A percentile compares a stretch with the other conserved stretches of the same genome.
phyloP scores from a whole-genome alignment of 352 stramenopile genomes.

The Phytopythium ostracodes region DNA sequence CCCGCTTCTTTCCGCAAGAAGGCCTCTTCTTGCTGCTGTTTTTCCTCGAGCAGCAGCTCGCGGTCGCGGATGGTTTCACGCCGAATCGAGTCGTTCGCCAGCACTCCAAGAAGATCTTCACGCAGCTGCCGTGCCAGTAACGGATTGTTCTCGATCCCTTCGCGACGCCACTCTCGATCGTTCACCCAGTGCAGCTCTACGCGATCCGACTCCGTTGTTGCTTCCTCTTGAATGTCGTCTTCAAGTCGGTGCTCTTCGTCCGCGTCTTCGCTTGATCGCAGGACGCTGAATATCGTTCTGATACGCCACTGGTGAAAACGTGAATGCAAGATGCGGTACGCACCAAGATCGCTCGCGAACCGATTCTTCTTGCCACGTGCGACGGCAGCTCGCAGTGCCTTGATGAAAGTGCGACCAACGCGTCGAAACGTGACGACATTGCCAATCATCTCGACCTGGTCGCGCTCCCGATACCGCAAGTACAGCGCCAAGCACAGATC shows the following conservation, averaged over 20 bases:
- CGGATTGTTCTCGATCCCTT: slow-evolving; percentile 37
- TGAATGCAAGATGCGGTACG: slow-evolving; percentile 31
- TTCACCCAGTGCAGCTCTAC: slow-evolving; percentile 37
- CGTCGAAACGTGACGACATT: slow-evolving; percentile 53
- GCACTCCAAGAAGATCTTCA: slow-evolving; percentile 28
- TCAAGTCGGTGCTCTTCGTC: slow-evolving; percentile 8
- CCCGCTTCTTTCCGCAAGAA: slow-evolving; percentile 46
- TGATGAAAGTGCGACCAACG: slow-evolving; percentile 33
- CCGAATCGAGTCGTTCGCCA: slow-evolving; percentile 26
- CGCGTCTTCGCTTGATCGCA: slow-evolving; percentile 8
- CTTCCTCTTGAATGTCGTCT: slow-evolving; percentile 2
- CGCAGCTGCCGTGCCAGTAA: slow-evolving; percentile 25
- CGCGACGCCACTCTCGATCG: slow-evolving; percentile 45
- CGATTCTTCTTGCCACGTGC: slow-evolving; percentile 36
- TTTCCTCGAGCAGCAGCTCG: slow-evolving; percentile 32
- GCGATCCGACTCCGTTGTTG: neutral
- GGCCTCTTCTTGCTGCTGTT: slow-evolving; percentile 31
- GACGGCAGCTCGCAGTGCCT: slow-evolving; percentile 17
- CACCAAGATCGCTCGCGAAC: slow-evolving; percentile 45
- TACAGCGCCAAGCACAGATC: slow-evolving; percentile 52
- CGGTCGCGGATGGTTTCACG: slow-evolving; percentile 28
- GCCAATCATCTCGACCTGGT: slow-evolving; percentile 43
- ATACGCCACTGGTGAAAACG: slow-evolving; percentile 47
- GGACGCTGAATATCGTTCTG: slow-evolving; percentile 26
- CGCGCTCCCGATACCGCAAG: slow-evolving; percentile 48